Conservation (phyloP, 1,139 yeast species). For the Groenewaldozyma sp. region DNA sequence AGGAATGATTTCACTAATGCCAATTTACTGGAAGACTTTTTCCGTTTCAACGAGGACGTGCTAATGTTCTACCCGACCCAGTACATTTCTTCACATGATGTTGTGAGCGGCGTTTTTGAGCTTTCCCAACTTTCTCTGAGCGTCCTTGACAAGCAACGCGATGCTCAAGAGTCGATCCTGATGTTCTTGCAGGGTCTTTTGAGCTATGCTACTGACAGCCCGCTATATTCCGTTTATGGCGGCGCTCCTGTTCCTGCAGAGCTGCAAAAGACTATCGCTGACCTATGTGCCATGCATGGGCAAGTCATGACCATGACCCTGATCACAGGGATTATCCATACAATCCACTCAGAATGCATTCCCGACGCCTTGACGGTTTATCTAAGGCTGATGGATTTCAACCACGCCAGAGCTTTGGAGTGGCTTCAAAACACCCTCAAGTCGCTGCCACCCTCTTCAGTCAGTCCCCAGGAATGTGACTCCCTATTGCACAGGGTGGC, state of each 20-base stretch:
- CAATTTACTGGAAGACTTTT: slow-evolving; percentile 74
- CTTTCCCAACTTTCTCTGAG: slow-evolving; percentile 50
- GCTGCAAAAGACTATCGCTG: slow-evolving; percentile 43
- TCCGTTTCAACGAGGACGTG: slow-evolving; percentile 72
- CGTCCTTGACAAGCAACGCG: slow-evolving; percentile 47
- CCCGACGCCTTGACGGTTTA: slow-evolving; percentile 71
- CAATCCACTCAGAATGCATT: slow-evolving; percentile 61
- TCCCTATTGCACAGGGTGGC: slow-evolving; percentile 50
- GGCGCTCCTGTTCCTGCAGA: slow-evolving; percentile 41
- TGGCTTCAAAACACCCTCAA: slow-evolving; percentile 57
- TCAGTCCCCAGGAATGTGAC: slow-evolving; percentile 54
- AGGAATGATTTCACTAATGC: slow-evolving; percentile 27
- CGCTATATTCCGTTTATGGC: slow-evolving; percentile 65
- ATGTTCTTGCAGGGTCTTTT: slow-evolving; percentile 72
- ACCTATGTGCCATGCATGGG: slow-evolving; percentile 43
- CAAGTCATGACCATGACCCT: slow-evolving; percentile 45
- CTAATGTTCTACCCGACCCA: slow-evolving; percentile 69
- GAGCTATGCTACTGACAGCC: slow-evolving; percentile 73
- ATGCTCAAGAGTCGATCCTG: slow-evolving; percentile 59
- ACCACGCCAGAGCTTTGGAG: slow-evolving; percentile 11
- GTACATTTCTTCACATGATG: slow-evolving; percentile 43
- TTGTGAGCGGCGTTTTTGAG: slow-evolving; percentile 50
- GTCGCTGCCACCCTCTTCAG: slow-evolving; percentile 48
- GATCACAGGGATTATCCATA: slow-evolving; percentile 58
- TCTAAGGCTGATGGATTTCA: slow-evolving; percentile 53